Conservation (phyloP, 371 early-diverging fungal species). For the Chytridiales sp. region DNA sequence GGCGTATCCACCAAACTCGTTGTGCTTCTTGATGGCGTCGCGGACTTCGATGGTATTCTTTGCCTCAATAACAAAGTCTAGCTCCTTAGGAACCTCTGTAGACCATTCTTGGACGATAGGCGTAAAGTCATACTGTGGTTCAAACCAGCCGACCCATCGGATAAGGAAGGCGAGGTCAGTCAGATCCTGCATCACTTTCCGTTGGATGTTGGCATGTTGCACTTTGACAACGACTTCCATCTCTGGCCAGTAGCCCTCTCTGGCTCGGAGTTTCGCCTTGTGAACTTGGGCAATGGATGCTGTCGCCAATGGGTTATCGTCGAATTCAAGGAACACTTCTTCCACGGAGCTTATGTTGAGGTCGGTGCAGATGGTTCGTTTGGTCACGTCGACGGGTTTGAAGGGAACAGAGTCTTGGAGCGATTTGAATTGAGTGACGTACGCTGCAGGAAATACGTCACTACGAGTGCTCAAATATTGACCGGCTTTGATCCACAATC, state of each 20-base stretch:
- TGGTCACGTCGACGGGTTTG: constrained; percentile 12
- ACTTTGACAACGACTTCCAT: constrained; percentile 34
- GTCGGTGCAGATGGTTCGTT: constrained; percentile 8
- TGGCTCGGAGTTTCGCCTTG: constrained; percentile 15
- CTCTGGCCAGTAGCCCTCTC: neutral
- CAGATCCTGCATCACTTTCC: constrained; percentile 24
- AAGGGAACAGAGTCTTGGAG: constrained; percentile 29
- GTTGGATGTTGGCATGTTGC: constrained; percentile 26
- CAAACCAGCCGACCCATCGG: constrained; percentile 16
- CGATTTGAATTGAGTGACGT: constrained; percentile 4
- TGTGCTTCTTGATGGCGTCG: constrained; percentile 21
- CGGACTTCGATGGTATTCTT: constrained; percentile 26
- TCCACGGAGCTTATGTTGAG: neutral
- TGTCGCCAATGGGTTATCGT: constrained; percentile 34
- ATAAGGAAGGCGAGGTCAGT: constrained; percentile 21
- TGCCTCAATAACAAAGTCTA: constrained; percentile 34
- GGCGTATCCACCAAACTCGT: neutral
- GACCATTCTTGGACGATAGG: constrained; percentile 29
- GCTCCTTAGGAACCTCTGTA: constrained; percentile 31
- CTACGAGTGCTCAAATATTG: constrained; percentile 17
- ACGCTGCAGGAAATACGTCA: constrained; percentile 21
- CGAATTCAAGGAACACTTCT: constrained; percentile 27
- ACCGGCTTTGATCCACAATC: constrained; percentile 34
- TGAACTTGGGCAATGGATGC: constrained; percentile 45
- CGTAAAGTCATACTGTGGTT: constrained; percentile 30